phyloP scores from a whole-genome alignment of 441 rosid genomes.

The Heliophila coronopifolia region DNA sequence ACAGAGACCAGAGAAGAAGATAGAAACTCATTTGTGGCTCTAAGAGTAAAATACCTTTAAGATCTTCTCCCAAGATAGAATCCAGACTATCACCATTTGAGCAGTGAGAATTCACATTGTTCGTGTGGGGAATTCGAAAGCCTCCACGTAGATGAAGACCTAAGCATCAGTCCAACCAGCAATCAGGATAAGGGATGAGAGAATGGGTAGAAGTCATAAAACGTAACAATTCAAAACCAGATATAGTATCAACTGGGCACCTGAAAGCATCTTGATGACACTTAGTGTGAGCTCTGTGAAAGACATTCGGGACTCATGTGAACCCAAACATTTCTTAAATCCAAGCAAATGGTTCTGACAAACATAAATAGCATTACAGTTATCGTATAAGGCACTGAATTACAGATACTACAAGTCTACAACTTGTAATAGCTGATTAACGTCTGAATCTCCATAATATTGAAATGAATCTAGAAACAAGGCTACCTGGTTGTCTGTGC shows the following conservation, averaged over 20 bases:
- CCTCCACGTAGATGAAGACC: slow-evolving; percentile 50
- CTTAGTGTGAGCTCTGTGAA: slow-evolving; percentile 53
- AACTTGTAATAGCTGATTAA: no score
- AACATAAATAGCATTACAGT: no score
- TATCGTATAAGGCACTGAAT: no score
- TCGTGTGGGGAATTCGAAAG: no score
- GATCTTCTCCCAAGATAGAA: slow-evolving; percentile 28
- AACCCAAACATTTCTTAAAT: slow-evolving; percentile 38
- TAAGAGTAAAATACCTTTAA: slow-evolving; percentile 39
- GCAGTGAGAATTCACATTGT: slow-evolving; percentile 25
- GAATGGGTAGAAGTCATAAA: not conserved
- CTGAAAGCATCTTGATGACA: slow-evolving; percentile 68
- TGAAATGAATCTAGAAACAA: slow-evolving; percentile 15
- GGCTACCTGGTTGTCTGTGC: slow-evolving; percentile 89
- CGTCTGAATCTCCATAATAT: no score
- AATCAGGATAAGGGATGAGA: slow-evolving; percentile 21
- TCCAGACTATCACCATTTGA: slow-evolving; percentile 34
- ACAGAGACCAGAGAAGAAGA: not conserved
- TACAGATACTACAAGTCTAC: no score
- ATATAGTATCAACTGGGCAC: slow-evolving; percentile 41
- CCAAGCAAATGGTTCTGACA: slow-evolving; percentile 68
- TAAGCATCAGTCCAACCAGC: slow-evolving; percentile 30
- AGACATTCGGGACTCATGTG: slow-evolving; percentile 37
- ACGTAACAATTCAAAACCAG: slow-evolving; percentile 2
- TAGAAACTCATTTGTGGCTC: slow-evolving; percentile 9